Evolutionary conservation across 352 stramenopile genomes (phyloP), one percentile per base, ranked within the genome.

Genomic region (Phytopythium delawarense): DNA sequence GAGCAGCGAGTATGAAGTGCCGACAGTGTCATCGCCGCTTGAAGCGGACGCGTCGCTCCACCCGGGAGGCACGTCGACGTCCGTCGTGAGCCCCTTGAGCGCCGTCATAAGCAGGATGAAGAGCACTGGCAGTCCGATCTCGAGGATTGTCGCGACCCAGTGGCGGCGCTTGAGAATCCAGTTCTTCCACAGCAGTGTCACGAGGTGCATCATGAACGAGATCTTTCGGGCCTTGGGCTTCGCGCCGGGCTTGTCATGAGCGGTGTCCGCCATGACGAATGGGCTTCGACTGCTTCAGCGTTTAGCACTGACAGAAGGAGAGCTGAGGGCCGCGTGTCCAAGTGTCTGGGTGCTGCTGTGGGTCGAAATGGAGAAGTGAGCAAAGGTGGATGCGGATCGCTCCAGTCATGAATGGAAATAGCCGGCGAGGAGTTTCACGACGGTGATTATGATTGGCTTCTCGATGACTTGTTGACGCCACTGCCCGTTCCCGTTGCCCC

Each of bases 111-210:
- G 32, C 25, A 81, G 21, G 40, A 93, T 75, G 62, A 87, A 88
- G 61, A 82, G 34, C 21, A 87, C 67, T 13, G 84, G 84, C 7
- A 79, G 71, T 35, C 89, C 51, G 52, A 91, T 65, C 64, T 93
- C 84, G 34, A 88, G 75, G 25, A 84, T 23, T 12, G 80, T 61
- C 11, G 68, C 73, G 6, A 89, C 23, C 20, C 69, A 72, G 25
- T 87, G 70, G 35, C 84, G 81, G 54, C 72, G 75, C 76, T 92
- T 92, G 67, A 92, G 84, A 69, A 84, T 66, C 69, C 72, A 87
- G 70, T 92, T 92, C 73, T 92, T 92, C 51, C 81, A 72, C 57
- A 92, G 74, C 45, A 92, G 62, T 59, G 69, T 75, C 16, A 4
- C 2, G 4, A 59, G 20, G 13, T 59, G 53, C 34, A 21, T 59